Evolutionary conservation across 139 green algal species (phyloP), one percentile per base, ranked within the genome.

Genomic region (Coccomyxa sp.): DNA sequence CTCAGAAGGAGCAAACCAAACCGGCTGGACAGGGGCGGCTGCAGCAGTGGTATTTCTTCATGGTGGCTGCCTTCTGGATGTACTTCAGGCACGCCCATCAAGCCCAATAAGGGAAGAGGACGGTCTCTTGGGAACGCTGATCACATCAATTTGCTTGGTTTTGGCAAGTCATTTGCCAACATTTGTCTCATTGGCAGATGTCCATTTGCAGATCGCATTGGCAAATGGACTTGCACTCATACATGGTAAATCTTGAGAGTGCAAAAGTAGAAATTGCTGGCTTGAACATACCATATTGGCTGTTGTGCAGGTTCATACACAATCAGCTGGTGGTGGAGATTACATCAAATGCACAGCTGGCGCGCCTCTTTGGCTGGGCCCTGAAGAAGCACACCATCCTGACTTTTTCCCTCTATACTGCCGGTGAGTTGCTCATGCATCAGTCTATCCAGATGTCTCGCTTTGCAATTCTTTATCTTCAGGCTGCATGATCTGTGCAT

Each of bases 21-120:
- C 83, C 95, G 57, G 90, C 15, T 23, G 57, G 28, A 15, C 67
- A 32, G 25, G 15, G 68, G 4, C 68, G 38, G 14, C 28, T 67
- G 17, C 77, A 75, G 89, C 94, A 96, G 85, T 97, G 95, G 95
- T 97, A 95, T 85, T 98, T 98, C 89, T 98, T 98, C 84, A 79
- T 88, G 23, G 92, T 96, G 16, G 93, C 96, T 0, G 85, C 91
- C 28, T 97, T 98, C 87, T 99, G 93, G 90, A 84, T 98, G 60
- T 98, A 99, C 82, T 85, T 96, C 31, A 88, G 96, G 90, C 97
- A 45, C 38, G 38, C 28, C 38, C 38, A 51, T 51, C 38, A 51
- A 51, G 38, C 38, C 38, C 38, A 51, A 51, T 51, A 3, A 51
- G 38, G 38, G 38, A 51, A 51, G 38, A 15, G 51, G 1, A 3